phyloP scores from a whole-genome alignment of 106 monocot species.

The Amphibolis antarctica region DNA sequence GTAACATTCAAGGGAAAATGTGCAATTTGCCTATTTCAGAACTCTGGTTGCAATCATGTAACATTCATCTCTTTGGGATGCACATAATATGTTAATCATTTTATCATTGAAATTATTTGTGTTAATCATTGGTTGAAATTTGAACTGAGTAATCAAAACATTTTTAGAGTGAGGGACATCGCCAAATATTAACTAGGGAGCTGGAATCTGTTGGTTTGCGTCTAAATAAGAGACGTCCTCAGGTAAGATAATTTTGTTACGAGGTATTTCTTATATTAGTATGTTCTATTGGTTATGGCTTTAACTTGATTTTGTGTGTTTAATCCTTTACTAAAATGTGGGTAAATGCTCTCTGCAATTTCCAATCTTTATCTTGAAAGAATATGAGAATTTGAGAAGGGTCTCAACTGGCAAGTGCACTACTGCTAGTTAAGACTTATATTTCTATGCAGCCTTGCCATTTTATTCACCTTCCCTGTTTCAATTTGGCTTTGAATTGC shows the following conservation, averaged over 20 bases:
- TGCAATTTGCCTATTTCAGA: too few species aligned
- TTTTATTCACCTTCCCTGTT: too few species aligned
- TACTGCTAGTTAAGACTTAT: too few species aligned
- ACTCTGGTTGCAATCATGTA: not conserved
- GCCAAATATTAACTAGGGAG: slow-evolving; percentile 93
- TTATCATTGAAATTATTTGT: not conserved
- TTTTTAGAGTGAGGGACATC: slow-evolving; percentile 92
- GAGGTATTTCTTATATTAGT: not conserved
- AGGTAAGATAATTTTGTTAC: slow-evolving; percentile 28
- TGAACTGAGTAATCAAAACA: not conserved
- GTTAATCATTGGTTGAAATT: not conserved
- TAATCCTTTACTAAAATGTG: too few species aligned
- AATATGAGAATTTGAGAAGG: too few species aligned
- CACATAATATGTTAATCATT: not conserved
- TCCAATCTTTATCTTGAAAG: too few species aligned
- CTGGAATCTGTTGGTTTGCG: slow-evolving; percentile 98
- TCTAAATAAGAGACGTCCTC: slow-evolving; percentile 93
- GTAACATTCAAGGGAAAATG: not conserved
- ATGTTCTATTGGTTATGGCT: not conserved
- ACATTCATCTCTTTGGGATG: not conserved
- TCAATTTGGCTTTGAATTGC: too few species aligned
- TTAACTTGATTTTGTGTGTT: too few species aligned
- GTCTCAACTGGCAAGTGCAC: too few species aligned
- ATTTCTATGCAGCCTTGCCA: too few species aligned
- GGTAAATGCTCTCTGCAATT: too few species aligned